Percentiles rank a stretch among this genome's conserved stretches.
These are phyloP conservation scores for Colletotrichum caudatum DNA, from an alignment of 2,329 filamentous ascomycete genomes.

Conservation along the genomic window DNA sequence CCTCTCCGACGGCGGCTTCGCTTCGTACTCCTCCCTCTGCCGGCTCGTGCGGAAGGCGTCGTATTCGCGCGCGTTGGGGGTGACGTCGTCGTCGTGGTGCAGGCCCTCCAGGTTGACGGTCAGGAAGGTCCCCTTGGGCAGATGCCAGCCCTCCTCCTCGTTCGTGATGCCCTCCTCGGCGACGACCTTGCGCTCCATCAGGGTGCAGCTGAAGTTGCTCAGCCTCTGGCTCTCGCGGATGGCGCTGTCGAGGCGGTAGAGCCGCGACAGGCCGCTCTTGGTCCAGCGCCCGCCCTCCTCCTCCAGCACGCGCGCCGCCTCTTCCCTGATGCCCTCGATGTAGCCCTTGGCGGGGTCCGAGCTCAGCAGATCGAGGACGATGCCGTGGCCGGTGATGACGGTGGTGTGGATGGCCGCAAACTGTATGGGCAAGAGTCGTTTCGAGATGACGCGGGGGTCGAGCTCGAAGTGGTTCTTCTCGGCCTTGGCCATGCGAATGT, in stretches of 20 bases:
- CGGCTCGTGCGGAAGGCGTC: slow-evolving; percentile 63
- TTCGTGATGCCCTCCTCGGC: slow-evolving; percentile 53
- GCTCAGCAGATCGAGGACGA: slow-evolving; percentile 60
- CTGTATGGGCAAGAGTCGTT: slow-evolving; percentile 66
- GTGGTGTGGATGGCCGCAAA: slow-evolving; percentile 72
- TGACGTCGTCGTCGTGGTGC: slow-evolving; percentile 61
- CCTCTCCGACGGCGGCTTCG: slow-evolving; percentile 46
- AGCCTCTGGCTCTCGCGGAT: slow-evolving; percentile 66
- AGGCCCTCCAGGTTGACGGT: slow-evolving; percentile 58
- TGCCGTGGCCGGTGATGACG: slow-evolving; percentile 61
- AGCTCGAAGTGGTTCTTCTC: slow-evolving; percentile 59
- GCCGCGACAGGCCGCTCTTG: slow-evolving; percentile 56
- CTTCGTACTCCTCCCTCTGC: slow-evolving; percentile 54
- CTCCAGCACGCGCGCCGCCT: slow-evolving; percentile 52
- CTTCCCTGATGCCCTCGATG: slow-evolving; percentile 57
- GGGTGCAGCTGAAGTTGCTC: slow-evolving; percentile 59
- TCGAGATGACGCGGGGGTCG: slow-evolving; percentile 60
- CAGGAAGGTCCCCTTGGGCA: slow-evolving; percentile 58
- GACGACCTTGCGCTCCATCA: slow-evolving; percentile 61
- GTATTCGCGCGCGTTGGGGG: slow-evolving; percentile 56
- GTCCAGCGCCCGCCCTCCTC: slow-evolving; percentile 58
- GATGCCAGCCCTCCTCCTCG: slow-evolving; percentile 57
- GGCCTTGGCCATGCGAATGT: slow-evolving; percentile 61
- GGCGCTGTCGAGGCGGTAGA: slow-evolving; percentile 63
- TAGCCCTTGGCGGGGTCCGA: slow-evolving; percentile 51